phyloP scores from a whole-genome alignment of 2,329 filamentous ascomycete genomes.

The Fusarium oxysporum region DNA sequence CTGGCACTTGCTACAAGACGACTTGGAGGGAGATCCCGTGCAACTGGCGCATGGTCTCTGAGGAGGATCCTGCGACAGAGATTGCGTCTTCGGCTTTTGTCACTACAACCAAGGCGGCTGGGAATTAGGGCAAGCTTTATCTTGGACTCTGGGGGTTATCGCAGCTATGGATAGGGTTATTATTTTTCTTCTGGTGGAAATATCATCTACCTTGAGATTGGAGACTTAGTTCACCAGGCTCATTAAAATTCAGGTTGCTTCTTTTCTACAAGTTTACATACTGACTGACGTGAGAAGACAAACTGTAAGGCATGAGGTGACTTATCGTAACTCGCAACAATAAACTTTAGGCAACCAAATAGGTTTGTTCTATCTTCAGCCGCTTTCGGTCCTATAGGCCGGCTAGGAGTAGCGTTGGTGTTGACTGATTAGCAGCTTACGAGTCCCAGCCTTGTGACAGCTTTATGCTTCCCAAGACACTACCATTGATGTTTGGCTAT shows the following conservation, averaged over 20 bases:
- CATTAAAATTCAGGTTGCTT: fast-evolving
- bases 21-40: neutral
- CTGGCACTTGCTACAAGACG: neutral
- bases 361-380: too few relatives aligned
- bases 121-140: fast-evolving
- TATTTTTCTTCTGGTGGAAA: fast-evolving
- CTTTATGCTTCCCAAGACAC: fast-evolving
- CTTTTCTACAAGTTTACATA: fast-evolving
- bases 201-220: fast-evolving
- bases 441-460: neutral
- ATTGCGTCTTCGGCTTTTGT: neutral
- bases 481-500: neutral
- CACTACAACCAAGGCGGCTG: neutral
- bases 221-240: fast-evolving
- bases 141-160: too few relatives aligned
- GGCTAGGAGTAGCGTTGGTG: neutral
- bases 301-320: neutral
- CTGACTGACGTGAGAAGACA: fast-evolving
- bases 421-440: neutral
- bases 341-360: neutral
- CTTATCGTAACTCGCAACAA: neutral
- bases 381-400: neutral
- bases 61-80: neutral
- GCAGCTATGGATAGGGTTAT: neutral
- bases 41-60: neutral